Base-by-base conservation (phyloP, 495 filamentous ascomycete genomes). In the Sporormia fimetaria region DNA sequence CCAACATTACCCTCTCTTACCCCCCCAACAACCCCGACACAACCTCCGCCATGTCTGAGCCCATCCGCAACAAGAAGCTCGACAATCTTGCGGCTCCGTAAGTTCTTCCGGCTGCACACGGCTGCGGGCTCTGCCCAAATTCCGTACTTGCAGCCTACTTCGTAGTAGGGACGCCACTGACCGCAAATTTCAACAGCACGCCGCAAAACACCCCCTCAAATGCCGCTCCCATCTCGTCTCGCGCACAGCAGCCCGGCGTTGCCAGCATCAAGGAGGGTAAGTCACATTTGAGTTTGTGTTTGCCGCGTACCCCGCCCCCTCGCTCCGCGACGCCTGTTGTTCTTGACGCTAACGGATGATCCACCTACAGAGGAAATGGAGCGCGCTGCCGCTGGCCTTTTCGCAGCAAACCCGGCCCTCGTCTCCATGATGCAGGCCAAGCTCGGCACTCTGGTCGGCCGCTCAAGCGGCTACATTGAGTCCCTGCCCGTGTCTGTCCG, bases 341-440 rank as follows among this genome's bases (percentile, higher is more conserved):
- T 31, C 32, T 43, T 54, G 51, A 54, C 51, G 41, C 55, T 55
- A 44, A 46, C 23, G 29, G 22, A 20, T 44, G 52, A 42, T 47
- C 40, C 42, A 17, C 29, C n/a, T 18, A 48, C 63, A 96, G 90
- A 98, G 75, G 80, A 87, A 39, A 69, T 94, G 52, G 85, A 93
- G 58, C 82, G 77, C 63, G 83, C 78, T 22, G 70, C 90, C 31
- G 87, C 86, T 33, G 85, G 82, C 33, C 74, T 96, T 55, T 92
- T 98, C 57, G 88, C 92, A 49, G 77, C 83, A 56, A 92, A 99
- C 63, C 92, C 92, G 22, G 78, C 77, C 49, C 73, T 99, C 44
- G 81, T 95, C 25, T 82, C 82, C 22, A 90, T 96, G 81, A 95
- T 99, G 56, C 84, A 99, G 66, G 87, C 86, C 37, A 90, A 90